Base-by-base conservation (phyloP, 345 rosid genomes). In the Brassica nigra region DNA sequence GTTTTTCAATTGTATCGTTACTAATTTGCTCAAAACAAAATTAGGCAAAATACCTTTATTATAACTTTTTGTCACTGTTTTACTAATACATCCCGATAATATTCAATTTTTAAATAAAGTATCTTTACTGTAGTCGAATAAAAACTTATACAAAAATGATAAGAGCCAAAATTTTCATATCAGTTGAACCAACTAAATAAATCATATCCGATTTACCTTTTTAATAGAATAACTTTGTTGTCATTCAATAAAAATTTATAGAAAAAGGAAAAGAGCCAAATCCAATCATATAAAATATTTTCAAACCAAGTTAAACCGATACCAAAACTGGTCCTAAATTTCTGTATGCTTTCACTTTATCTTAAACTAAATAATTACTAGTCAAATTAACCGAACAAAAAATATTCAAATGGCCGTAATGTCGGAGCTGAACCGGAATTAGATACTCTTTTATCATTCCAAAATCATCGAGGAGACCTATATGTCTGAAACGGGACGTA, bases 391-490 rank as follows among this genome's bases (percentile, higher is more conserved):
- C 34, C 34, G 34, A 57, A 37, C 4, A 23, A 23, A 59, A 59
- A 2, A 5, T 5, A 42, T 2, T 2, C 15, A 61, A 62, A 2
- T 37, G 34, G 52, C 59, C 9, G 66, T 44, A 30, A 77, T 30
- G 74, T 68, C 33, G 52, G 65, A 67, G 72, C 28, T 37, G 67
- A 57, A 20, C 39, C 44, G 73, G 77, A 78, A 66, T 66, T 11
- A 71, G 77, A 72, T 72, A 57, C 81, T 78, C 73, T 23, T 31
- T 31, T 37, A 65, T 64, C 77, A 78, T 72, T 66, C 59, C 62
- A 23, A 78, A 72, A 78, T 72, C 77, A 78, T 78, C 66, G 73
- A 66, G 29, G 77, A 77, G 81, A 20, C 81, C 81, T 55, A 78
- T 77, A 78, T 72, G 77, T 78, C 81, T 78, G 62, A 8, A 49